These are phyloP conservation scores for Trichoderma oligosporum DNA, from an alignment of 2,329 filamentous ascomycete species.

Conservation along the genomic window DNA sequence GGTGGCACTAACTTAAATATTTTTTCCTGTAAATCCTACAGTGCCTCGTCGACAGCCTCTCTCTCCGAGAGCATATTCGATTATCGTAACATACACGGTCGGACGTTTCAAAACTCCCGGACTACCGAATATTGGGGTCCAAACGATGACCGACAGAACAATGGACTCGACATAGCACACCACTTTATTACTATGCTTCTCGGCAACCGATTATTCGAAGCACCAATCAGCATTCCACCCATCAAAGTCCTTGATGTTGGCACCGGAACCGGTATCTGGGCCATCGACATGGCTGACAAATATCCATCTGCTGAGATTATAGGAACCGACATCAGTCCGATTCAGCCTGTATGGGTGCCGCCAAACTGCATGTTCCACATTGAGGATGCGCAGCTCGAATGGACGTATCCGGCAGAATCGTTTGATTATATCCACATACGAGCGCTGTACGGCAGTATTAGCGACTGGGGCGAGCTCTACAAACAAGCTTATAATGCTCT, in stretches of 20 bases:
- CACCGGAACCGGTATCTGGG: constrained; percentile 47
- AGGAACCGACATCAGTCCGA: constrained; percentile 41
- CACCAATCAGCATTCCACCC: constrained; percentile 36
- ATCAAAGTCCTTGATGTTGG: constrained; percentile 44
- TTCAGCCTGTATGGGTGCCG: constrained; percentile 48
- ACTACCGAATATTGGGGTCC: constrained; percentile 37
- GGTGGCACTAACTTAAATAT: background rate
- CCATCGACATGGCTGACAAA: constrained; percentile 42
- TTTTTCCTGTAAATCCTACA: background rate
- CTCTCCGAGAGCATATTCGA: constrained; percentile 35
- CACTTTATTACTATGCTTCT: constrained; percentile 33
- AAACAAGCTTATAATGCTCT: constrained; percentile 1
- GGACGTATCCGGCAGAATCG: constrained; percentile 34
- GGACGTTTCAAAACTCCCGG: constrained; percentile 40
- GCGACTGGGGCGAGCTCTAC: constrained; percentile 13
- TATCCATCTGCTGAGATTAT: constrained; percentile 36
- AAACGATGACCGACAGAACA: constrained; percentile 39
- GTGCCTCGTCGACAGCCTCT: constrained; percentile 23
- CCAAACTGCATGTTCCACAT: constrained; percentile 57
- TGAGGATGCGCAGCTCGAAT: constrained; percentile 56
- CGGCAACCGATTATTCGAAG: constrained; percentile 34
- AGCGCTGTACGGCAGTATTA: constrained; percentile 12
- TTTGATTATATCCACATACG: constrained; percentile 24
- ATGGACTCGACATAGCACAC: constrained; percentile 39
- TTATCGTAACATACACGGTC: constrained; percentile 39